phyloP scores from a whole-genome alignment of 148 eudicot species.

The Polygonum aviculare region DNA sequence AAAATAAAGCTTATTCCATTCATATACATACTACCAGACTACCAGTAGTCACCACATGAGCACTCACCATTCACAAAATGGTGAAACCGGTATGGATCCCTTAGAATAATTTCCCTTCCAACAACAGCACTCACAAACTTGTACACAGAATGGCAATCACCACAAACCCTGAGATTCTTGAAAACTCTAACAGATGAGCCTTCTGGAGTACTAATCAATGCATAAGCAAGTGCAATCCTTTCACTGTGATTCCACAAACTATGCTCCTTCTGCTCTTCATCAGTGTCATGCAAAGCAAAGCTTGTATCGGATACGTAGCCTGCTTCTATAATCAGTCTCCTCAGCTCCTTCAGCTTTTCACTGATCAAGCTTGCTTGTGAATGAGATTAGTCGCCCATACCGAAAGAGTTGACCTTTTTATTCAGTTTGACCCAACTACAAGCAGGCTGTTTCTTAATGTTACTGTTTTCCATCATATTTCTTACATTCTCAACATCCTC shows the following conservation, averaged over 20 bases:
- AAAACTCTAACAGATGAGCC: conserved; percentile 46
- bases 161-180: conserved; percentile 73
- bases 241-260: conserved; percentile 65
- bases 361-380: conserved; percentile 22
- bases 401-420: conserved; percentile 43
- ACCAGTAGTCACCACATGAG: conserved; percentile 76
- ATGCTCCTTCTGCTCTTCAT: conserved; percentile 74
- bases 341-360: conserved; percentile 41
- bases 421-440: conserved; percentile 62
- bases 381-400: conserved; percentile 46
- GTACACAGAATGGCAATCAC: conserved; percentile 64
- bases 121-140: conserved; percentile 49
- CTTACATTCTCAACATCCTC: conserved; percentile 49
- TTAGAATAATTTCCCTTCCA: conserved; percentile 34
- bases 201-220: conserved; percentile 41
- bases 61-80: conserved; percentile 56
- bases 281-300: conserved; percentile 65
- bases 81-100: conserved; percentile 65
- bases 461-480: conserved; percentile 43
- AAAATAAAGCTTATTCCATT: too few species aligned
- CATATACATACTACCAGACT: background rate
- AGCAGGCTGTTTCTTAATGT: conserved; percentile 60
- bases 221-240: conserved; percentile 65
- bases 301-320: conserved; percentile 59
- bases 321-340: conserved; percentile 42